Percentiles rank a stretch among this genome's conserved stretches.
Conservation (phyloP, 768 basidiomycete species). For the Lactifluus rugatus region DNA sequence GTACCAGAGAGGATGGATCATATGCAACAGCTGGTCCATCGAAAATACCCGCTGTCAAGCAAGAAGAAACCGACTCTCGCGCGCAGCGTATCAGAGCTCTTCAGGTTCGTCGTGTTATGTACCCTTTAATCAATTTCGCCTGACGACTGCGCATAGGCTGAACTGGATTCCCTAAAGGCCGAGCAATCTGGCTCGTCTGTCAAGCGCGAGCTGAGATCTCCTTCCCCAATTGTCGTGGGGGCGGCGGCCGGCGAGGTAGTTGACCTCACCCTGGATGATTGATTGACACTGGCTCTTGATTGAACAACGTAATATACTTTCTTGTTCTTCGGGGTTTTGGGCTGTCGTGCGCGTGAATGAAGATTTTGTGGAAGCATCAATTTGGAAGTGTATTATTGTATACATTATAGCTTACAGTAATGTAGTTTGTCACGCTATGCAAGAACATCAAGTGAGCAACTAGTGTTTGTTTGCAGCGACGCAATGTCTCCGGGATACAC, state of each 20-base stretch:
- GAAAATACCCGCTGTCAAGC: neutral
- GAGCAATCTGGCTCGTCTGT: neutral
- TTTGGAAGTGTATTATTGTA: neutral
- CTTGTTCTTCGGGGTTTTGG: neutral
- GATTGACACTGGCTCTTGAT: neutral
- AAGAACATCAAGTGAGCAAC: too few relatives aligned
- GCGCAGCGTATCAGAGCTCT: conserved; percentile 3
- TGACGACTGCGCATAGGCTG: neutral
- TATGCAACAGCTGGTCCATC: neutral
- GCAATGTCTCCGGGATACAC: neutral
- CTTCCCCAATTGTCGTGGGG: neutral
- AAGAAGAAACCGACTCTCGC: neutral
- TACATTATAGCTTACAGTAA: neutral
- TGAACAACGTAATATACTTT: neutral
- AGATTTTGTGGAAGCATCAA: neutral
- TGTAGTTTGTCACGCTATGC: neutral
- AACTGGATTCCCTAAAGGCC: neutral
- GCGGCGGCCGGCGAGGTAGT: neutral
- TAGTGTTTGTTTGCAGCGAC: neutral
- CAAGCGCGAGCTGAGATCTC: conserved; percentile 3
- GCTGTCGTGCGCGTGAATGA: neutral
- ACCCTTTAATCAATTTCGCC: neutral
- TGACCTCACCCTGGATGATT: conserved; percentile 12
- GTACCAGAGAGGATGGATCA: neutral
- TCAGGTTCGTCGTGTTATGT: neutral